A percentile compares a stretch with the other conserved stretches of the same genome.
These are phyloP conservation scores for Aureobasidium pullulans DNA, from an alignment of 2,329 filamentous ascomycete species.

Conservation along the genomic window DNA sequence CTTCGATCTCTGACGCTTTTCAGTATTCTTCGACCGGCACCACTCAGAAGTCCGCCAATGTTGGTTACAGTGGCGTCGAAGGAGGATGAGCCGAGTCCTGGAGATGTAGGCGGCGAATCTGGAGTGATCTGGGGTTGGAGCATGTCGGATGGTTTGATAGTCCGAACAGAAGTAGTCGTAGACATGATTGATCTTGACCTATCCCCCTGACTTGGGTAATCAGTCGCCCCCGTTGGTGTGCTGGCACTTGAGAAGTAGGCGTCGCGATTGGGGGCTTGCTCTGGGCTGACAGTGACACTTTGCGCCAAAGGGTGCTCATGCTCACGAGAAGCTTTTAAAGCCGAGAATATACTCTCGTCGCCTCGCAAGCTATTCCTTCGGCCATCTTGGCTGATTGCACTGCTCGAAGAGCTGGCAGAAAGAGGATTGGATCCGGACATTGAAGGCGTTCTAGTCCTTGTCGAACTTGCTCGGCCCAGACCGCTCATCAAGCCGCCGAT, in stretches of 20 bases:
- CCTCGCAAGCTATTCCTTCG: constrained; percentile 51
- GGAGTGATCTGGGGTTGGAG: constrained; percentile 20
- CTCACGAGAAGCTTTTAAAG: constrained; percentile 43
- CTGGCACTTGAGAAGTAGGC: constrained; percentile 9
- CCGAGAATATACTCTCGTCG: constrained; percentile 49
- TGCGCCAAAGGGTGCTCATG: constrained; percentile 67
- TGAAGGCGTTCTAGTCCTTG: constrained; percentile 14
- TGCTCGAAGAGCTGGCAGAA: constrained; percentile 41
- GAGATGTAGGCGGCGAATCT: constrained; percentile 34
- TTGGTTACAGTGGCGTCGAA: constrained; percentile 36
- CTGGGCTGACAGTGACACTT: constrained; percentile 64
- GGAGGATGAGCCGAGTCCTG: constrained; percentile 37
- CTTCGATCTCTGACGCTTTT: constrained; percentile 37
- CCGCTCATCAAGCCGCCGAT: constrained; percentile 40
- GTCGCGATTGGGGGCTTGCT: constrained; percentile 24
- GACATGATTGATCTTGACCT: constrained; percentile 36
- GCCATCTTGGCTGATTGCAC: constrained; percentile 47
- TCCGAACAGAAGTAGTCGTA: constrained; percentile 36
- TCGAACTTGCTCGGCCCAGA: constrained; percentile 15
- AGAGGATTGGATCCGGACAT: constrained; percentile 11
- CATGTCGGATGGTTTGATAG: constrained; percentile 36
- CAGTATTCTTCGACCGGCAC: constrained; percentile 39
- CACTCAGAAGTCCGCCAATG: constrained; percentile 39
- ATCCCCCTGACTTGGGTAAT: constrained; percentile 27
- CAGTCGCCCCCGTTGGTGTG: constrained; percentile 12